Conservation (phyloP, 2,329 filamentous ascomycete genomes). For the Aspergillus awamori region DNA sequence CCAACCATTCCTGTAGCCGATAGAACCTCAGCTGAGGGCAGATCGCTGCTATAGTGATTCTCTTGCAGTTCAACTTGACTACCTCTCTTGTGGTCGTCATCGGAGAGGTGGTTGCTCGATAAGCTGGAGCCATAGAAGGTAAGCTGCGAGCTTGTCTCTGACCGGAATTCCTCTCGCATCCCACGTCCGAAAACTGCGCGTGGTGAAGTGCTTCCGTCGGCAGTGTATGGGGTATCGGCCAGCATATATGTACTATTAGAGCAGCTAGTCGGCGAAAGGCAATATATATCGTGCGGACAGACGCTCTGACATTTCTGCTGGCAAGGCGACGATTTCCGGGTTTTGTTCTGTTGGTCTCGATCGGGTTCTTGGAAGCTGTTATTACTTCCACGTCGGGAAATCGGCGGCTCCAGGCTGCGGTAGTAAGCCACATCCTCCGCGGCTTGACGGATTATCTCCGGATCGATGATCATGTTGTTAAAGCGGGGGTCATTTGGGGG, state of each 20-base stretch:
- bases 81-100: too few species aligned
- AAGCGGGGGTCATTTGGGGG: slow-evolving; percentile 65
- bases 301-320: background rate
- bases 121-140: too few species aligned
- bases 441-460: slow-evolving; percentile 57
- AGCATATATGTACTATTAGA: background rate
- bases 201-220: background rate
- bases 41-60: too few species aligned
- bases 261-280: background rate
- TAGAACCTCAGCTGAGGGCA: too few species aligned
- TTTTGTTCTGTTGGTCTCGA: background rate
- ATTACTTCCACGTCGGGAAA: too few species aligned
- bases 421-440: slow-evolving; percentile 42
- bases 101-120: too few species aligned
- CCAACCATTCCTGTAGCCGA: too few species aligned
- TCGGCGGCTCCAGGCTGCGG: slow-evolving; percentile 33
- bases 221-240: background rate
- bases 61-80: too few species aligned
- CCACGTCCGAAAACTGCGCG: background rate
- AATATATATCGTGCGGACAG: background rate
- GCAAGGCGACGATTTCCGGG: background rate
- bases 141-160: too few species aligned
- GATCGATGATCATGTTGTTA: slow-evolving; percentile 67
- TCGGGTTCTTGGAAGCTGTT: background rate
- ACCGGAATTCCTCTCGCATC: too few species aligned